These are phyloP conservation scores for Escovopsis sp. DNA, from an alignment of 2,329 filamentous ascomycete species.

Conservation along the genomic window DNA sequence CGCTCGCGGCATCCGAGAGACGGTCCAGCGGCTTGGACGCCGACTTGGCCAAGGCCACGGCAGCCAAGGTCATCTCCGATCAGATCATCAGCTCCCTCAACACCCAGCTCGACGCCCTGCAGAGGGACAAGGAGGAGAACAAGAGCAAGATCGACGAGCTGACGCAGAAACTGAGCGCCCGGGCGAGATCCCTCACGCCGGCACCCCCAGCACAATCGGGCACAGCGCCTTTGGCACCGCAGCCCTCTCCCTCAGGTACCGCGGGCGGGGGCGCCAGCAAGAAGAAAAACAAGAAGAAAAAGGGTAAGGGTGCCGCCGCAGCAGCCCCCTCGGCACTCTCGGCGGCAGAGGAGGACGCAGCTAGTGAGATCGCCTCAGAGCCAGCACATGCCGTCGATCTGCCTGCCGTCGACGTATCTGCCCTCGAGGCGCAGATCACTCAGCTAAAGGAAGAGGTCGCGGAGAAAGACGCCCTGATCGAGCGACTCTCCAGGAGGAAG, in stretches of 20 bases:
- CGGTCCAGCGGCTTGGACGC: constrained; percentile 23
- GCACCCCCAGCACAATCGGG: constrained; percentile 11
- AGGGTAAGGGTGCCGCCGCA: constrained; percentile 49
- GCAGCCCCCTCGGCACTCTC: constrained; percentile 12
- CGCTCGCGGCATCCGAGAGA: constrained; percentile 20
- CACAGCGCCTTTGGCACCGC: constrained; percentile 10
- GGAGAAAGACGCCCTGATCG: constrained; percentile 59
- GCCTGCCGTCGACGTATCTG: constrained; percentile 26
- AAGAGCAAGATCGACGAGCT: constrained; percentile 23
- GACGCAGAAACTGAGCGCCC: constrained; percentile 25
- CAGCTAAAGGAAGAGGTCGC: constrained; percentile 36
- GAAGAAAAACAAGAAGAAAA: constrained; percentile 86
- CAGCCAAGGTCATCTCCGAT: constrained; percentile 26
- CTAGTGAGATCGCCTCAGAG: constrained; percentile 20
- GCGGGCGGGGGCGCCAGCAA: constrained; percentile 22
- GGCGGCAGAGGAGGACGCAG: constrained; percentile 11
- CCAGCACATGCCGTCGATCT: constrained; percentile 16
- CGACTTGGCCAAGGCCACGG: constrained; percentile 23
- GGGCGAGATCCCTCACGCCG: constrained; percentile 9
- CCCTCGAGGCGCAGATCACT: constrained; percentile 32
- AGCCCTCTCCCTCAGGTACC: constrained; percentile 11
- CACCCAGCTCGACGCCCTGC: constrained; percentile 21
- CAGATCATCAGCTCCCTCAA: constrained; percentile 23
- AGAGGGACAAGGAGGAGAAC: constrained; percentile 18
- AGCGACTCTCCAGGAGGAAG: constrained; percentile 51